phyloP scores from a whole-genome alignment of 2,329 filamentous ascomycete genomes.

The Aspergillus vadensis region DNA sequence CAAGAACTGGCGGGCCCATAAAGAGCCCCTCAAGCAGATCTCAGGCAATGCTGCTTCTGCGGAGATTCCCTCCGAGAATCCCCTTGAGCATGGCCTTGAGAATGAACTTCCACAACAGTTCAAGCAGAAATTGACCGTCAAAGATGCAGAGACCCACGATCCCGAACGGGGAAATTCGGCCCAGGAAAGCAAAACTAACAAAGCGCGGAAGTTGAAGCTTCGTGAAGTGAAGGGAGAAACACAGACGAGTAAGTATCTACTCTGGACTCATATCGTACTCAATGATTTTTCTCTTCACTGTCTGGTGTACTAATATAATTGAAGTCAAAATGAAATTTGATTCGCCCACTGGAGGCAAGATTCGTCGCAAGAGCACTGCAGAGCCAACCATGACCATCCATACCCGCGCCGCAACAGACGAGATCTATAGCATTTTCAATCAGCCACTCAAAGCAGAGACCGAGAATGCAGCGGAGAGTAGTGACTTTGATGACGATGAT shows the following conservation, averaged over 20 bases:
- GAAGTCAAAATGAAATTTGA: conserved; percentile 92
- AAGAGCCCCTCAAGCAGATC: conserved; percentile 58
- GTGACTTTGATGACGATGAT: conserved; percentile 67
- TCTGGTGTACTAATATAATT: not conserved
- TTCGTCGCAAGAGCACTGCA: conserved; percentile 71
- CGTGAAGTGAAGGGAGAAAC: conserved; percentile 84
- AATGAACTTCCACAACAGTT: conserved; percentile 33
- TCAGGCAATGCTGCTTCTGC: conserved; percentile 43
- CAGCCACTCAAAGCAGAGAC: conserved; percentile 66
- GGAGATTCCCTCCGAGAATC: conserved; percentile 21
- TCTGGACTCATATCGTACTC: not conserved
- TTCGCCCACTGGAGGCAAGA: conserved; percentile 81
- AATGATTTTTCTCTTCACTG: not conserved
- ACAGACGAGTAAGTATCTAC: conserved; percentile 71
- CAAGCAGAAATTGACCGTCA: conserved; percentile 35
- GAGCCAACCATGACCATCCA: conserved; percentile 99
- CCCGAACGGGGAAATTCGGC: conserved; percentile 24
- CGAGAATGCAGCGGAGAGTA: conserved; percentile 60
- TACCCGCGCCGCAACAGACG: conserved; percentile 90
- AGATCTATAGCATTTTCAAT: conserved; percentile 97
- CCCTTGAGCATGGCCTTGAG: conserved; percentile 23
- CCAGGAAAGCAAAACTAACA: conserved; percentile 39
- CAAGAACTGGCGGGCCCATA: conserved; percentile 53
- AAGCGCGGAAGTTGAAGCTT: conserved; percentile 71
- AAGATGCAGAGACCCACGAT: conserved; percentile 22